Evolutionary conservation across 768 basidiomycete genomes (phyloP), one percentile per base, ranked within the genome.

Genomic region (Dendrothele bispora): DNA sequence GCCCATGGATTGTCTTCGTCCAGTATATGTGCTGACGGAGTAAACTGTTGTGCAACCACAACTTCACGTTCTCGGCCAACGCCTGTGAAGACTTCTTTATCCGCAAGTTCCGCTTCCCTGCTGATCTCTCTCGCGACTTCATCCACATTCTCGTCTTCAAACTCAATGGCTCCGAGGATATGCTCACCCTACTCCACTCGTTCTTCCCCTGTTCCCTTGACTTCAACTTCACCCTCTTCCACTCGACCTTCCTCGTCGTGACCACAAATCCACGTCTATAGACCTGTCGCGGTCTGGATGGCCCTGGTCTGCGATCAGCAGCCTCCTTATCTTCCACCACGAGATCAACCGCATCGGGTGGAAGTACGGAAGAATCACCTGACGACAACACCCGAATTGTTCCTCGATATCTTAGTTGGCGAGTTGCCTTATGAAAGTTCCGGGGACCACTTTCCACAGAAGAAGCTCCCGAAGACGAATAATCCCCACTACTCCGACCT

Each of bases 311-410:
- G n/a, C n/a, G n/a, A n/a, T n/a, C n/a, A n/a, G n/a, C 79, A 47
- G 75, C 73, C 51, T 80, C 60, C 7, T 61, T 51, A 58, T 86
- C 87, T 58, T 89, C 88, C 0, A 95, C 82, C 4, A 98, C 78
- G 15, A 99, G 73, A 59, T 99, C 95, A 2, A 98, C 85, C 1
- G 95, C 94, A 53, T 98, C 88, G 2, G 80, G 75, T 12, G 79
- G 78, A 11, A 82, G 64, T 60, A 61, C 55, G 15, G 68, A 63
- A 5, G 67, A 61, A 12, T 39, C 40, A 35, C 39, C 49, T n/a
- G 55, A 46, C 11, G 56, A 57, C n/a, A n/a, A n/a, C n/a, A n/a
- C n/a, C n/a, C 3, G 72, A 70, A 35, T 52, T 65, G 8, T 50
- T 60, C 22, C 65, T 65, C 38, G 73, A 69, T 22, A 62, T 40